phyloP scores from a whole-genome alignment of 208 protist genomes.

The Tritrichomonas musculus region DNA sequence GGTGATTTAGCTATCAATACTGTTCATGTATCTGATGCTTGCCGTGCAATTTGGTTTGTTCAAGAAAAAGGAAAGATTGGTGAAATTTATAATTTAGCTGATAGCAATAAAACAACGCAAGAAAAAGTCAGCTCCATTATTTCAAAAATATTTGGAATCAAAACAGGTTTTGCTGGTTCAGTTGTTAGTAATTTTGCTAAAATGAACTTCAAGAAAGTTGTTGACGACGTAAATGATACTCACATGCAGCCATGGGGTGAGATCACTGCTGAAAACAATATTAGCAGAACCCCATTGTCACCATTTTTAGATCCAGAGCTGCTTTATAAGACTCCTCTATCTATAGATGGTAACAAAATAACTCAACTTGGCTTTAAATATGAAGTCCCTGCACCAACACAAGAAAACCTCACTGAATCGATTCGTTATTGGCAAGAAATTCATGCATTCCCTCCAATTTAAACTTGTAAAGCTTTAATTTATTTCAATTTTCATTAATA shows the following conservation, averaged over 20 bases:
- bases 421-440: neutral
- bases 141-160: slow-evolving; percentile 35
- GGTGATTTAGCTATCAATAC: slow-evolving; percentile 1
- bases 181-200: neutral
- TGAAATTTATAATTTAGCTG: slow-evolving; percentile 5
- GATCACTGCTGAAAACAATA: neutral
- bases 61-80: neutral
- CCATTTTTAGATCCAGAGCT: slow-evolving; percentile 31
- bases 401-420: neutral
- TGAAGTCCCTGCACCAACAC: neutral
- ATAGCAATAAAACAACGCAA: slow-evolving; percentile 8
- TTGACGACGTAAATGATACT: neutral
- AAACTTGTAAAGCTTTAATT: too few species aligned
- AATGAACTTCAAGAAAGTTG: neutral
- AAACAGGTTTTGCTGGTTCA: neutral
- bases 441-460: slow-evolving; percentile 9
- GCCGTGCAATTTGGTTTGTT: neutral
- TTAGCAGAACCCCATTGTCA: neutral
- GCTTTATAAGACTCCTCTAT: neutral
- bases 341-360: neutral
- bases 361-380: neutral
- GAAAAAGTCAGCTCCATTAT: neutral
- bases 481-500: too few species aligned
- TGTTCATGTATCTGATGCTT: slow-evolving; percentile 29
- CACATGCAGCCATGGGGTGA: slow-evolving; percentile 28